These are phyloP conservation scores for Candida sanyaensis DNA, from an alignment of 1,139 yeast genomes.

Conservation along the genomic window DNA sequence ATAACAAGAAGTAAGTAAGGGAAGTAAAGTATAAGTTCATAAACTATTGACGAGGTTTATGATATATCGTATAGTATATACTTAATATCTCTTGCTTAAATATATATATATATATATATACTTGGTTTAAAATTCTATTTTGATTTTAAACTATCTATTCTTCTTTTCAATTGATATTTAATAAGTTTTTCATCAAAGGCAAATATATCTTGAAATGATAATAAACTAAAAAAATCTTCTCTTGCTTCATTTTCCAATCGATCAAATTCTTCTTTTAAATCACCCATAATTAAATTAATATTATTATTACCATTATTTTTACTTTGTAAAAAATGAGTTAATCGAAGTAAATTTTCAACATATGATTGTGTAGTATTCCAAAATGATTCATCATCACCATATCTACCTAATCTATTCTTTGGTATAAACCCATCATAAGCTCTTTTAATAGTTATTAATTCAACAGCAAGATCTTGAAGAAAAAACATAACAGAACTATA, in stretches of 20 bases:
- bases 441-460: not conserved
- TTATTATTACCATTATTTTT: not conserved
- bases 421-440: slow-evolving; percentile 4
- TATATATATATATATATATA: not conserved
- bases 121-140: not conserved
- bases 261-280: slow-evolving; percentile 4
- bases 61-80: too few species aligned
- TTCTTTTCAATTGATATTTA: not conserved
- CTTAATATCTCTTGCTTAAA: not conserved
- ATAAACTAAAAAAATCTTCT: slow-evolving; percentile 4
- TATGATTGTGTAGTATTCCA: not conserved
- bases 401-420: slow-evolving; percentile 2
- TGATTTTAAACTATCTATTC: not conserved
- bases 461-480: not conserved
- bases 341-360: not conserved
- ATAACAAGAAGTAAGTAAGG: not conserved
- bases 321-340: not conserved
- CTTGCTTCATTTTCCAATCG: slow-evolving; percentile 3
- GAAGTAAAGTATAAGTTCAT: too few species aligned
- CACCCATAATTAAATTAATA: slow-evolving; percentile 6
- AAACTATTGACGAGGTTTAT: too few species aligned
- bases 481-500: not conserved
- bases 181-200: slow-evolving; percentile 3
- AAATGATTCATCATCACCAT: slow-evolving; percentile 4
- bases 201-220: slow-evolving; percentile 1